A percentile compares a stretch with the other conserved stretches of the same genome.
Evolutionary conservation across 2,329 filamentous ascomycete species (phyloP).

Genomic region (Arthrobotrys entomopaga): DNA sequence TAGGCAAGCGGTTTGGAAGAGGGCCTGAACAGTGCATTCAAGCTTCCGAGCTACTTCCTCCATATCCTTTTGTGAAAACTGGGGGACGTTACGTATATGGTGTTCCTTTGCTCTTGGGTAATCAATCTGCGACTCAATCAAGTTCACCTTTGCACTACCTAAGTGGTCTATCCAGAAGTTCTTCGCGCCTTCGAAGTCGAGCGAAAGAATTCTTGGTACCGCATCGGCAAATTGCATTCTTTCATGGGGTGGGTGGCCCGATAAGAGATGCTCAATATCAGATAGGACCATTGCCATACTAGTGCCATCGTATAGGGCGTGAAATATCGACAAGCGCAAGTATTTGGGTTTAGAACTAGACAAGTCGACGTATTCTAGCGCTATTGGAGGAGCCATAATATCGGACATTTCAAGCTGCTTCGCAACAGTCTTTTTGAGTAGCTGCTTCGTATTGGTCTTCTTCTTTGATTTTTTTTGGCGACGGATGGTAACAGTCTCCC

Average conservation of each 20-base stretch:
- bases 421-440: background rate
- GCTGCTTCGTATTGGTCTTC: conserved; percentile 53
- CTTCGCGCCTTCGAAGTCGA: conserved; percentile 64
- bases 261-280: conserved; percentile 69
- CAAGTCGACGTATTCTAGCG: conserved; percentile 32
- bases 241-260: conserved; percentile 56
- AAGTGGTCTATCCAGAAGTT: conserved; percentile 76
- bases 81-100: conserved; percentile 18
- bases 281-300: conserved; percentile 76
- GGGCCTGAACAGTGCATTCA: conserved; percentile 79
- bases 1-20: conserved; percentile 80
- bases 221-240: conserved; percentile 71
- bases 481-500: conserved; percentile 62
- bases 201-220: conserved; percentile 76
- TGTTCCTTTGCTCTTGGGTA: conserved; percentile 50
- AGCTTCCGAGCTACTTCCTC: conserved; percentile 69
- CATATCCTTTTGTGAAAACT: conserved; percentile 63
- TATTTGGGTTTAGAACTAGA: conserved; percentile 56
- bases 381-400: conserved; percentile 59
- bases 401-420: conserved; percentile 50
- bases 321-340: conserved; percentile 78
- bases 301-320: conserved; percentile 85
- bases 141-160: conserved; percentile 13
- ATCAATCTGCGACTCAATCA: conserved; percentile 41
- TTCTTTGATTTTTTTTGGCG: background rate